These are phyloP conservation scores for Clonostachys byssicola DNA, from an alignment of 2,329 filamentous ascomycete genomes.

Conservation along the genomic window DNA sequence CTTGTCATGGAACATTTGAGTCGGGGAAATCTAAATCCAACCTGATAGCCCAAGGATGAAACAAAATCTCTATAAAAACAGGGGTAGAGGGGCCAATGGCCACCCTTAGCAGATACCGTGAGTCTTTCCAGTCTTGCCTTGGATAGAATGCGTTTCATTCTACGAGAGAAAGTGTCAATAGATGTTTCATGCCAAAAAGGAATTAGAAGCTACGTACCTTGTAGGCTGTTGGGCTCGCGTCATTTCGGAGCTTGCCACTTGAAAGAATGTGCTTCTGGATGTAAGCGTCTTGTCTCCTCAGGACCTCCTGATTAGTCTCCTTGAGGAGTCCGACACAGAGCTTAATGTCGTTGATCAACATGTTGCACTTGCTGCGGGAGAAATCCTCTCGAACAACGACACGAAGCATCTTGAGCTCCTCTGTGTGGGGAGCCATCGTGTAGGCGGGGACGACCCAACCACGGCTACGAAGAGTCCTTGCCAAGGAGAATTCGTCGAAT, in stretches of 20 bases:
- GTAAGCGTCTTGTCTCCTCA: conserved; percentile 67
- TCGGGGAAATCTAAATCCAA: too few species aligned
- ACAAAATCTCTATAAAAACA: too few species aligned
- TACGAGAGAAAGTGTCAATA: conserved; percentile 18
- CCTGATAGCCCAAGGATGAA: too few species aligned
- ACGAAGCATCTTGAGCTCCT: conserved; percentile 83
- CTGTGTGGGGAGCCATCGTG: conserved; percentile 89
- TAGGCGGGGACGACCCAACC: conserved; percentile 96
- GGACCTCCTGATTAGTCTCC: conserved; percentile 66
- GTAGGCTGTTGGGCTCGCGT: conserved; percentile 19
- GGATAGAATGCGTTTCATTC: conserved; percentile 80
- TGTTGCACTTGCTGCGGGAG: conserved; percentile 74
- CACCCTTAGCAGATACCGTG: conserved; percentile 72
- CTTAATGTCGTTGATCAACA: conserved; percentile 74
- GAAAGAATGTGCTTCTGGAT: conserved; percentile 50
- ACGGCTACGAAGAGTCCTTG: conserved; percentile 79
- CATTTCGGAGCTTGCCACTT: conserved; percentile 48
- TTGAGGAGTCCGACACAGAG: conserved; percentile 68
- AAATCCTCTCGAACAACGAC: conserved; percentile 94
- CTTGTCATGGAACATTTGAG: neutral
- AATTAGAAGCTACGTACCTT: neutral
- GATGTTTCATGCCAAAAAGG: neutral
- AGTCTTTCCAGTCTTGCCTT: conserved; percentile 88
- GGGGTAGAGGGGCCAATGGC: too few species aligned
- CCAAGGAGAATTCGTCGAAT: conserved; percentile 74